phyloP scores from a whole-genome alignment of 768 basidiomycete species.

The Infundibulicybe gibba region DNA sequence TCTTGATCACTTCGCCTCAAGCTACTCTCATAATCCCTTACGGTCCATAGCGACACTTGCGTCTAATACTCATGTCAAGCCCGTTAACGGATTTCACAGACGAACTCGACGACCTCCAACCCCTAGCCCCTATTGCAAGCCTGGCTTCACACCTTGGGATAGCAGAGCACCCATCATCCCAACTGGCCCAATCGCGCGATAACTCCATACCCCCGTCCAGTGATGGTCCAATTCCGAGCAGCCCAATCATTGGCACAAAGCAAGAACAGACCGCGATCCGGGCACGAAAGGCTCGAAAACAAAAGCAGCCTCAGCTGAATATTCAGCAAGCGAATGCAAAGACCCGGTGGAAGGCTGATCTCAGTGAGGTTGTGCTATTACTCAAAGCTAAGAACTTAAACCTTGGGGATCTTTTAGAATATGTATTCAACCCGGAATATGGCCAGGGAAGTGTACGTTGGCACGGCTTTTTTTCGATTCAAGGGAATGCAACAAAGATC shows the following conservation, averaged over 20 bases:
- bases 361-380: constrained; percentile 5
- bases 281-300: not conserved
- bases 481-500: constrained; percentile 7
- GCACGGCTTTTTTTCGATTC: constrained; percentile 17
- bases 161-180: too few species aligned
- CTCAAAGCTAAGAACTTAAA: constrained; percentile 4
- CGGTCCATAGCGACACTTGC: too few species aligned
- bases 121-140: too few species aligned
- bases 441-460: constrained; percentile 13
- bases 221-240: constrained; percentile 1
- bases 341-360: not conserved
- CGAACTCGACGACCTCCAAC: too few species aligned
- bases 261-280: not conserved
- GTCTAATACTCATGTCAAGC: too few species aligned
- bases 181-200: too few species aligned
- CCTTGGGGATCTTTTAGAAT: constrained; percentile 16
- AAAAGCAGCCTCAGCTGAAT: not conserved
- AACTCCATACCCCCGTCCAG: too few species aligned
- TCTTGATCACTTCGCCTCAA: too few species aligned
- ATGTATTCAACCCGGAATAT: constrained; percentile 20
- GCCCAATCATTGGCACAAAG: constrained; percentile 4
- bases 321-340: not conserved
- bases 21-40: too few species aligned
- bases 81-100: too few species aligned
- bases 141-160: too few species aligned